phyloP scores from a whole-genome alignment of 2,329 filamentous ascomycete species.

The Coniochaeta prunicola region DNA sequence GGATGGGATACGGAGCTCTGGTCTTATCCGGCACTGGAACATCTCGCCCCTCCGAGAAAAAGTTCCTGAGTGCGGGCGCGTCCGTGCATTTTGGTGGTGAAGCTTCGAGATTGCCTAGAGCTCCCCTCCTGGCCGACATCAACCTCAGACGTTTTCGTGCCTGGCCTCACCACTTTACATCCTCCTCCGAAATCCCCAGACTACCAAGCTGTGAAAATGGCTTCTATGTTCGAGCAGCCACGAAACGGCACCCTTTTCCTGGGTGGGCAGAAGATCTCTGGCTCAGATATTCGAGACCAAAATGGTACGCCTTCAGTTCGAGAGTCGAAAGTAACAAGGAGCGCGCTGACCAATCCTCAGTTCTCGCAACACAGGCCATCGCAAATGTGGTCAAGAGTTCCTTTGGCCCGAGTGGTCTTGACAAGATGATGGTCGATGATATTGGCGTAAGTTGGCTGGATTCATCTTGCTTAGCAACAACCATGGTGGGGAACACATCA shows the following conservation, averaged over 20 bases:
- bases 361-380: conserved; percentile 91
- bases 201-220: conserved; percentile 50
- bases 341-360: conserved; percentile 34
- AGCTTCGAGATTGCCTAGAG: conserved; percentile 4
- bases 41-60: conserved; percentile 20
- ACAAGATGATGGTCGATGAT: conserved; percentile 99
- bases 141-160: background rate
- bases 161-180: background rate
- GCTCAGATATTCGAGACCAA: conserved; percentile 92
- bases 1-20: background rate
- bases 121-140: conserved; percentile 2
- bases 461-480: conserved; percentile 1
- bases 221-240: conserved; percentile 92
- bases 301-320: conserved; percentile 56
- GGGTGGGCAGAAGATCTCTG: conserved; percentile 94
- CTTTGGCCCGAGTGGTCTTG: conserved; percentile 91
- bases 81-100: background rate
- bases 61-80: conserved; percentile 14
- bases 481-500: background rate
- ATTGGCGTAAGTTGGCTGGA: conserved; percentile 67
- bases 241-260: conserved; percentile 95
- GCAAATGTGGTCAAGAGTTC: conserved; percentile 99
- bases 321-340: background rate
- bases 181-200: background rate
- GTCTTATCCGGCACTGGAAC: conserved; percentile 9